A percentile compares a stretch with the other conserved stretches of the same genome.
These are phyloP conservation scores for Sambucus nigra DNA, from an alignment of 129 eudicot genomes.

Conservation along the genomic window DNA sequence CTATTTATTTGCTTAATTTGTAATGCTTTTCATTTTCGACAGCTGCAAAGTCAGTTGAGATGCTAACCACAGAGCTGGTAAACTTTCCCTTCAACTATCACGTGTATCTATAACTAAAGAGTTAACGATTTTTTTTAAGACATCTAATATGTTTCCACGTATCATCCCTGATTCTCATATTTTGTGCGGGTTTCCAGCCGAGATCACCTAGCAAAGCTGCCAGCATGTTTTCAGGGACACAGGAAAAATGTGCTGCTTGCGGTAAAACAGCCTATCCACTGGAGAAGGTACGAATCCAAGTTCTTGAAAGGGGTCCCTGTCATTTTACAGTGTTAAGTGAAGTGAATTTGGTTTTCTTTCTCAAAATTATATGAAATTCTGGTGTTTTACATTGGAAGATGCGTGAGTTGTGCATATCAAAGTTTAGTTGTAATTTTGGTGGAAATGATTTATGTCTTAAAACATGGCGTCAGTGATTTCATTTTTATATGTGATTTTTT, in stretches of 20 bases:
- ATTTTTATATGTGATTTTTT: too few relatives aligned
- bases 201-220: constrained; percentile 99
- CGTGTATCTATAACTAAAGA: constrained; percentile 1
- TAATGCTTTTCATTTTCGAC: constrained; percentile 14
- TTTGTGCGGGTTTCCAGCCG: constrained; percentile 42
- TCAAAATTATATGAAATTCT: not conserved
- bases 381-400: not conserved
- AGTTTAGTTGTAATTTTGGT: too few relatives aligned
- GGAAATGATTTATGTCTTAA: too few relatives aligned
- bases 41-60: constrained; percentile 86
- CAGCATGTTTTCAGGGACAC: constrained; percentile 97
- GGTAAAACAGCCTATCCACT: constrained; percentile 95
- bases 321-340: not conserved
- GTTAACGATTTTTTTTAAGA: constrained; percentile 7
- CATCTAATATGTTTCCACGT: constrained; percentile 1
- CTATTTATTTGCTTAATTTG: not conserved
- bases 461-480: too few relatives aligned
- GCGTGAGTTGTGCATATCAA: not conserved
- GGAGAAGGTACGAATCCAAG: constrained; percentile 58
- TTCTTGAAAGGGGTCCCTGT: not conserved
- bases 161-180: not conserved
- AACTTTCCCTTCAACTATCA: constrained; percentile 2
- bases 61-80: constrained; percentile 82
- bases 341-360: constrained; percentile 1
- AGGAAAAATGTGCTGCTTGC: constrained; percentile 90